Evolutionary conservation across 2,329 filamentous ascomycete species (phyloP).

Genomic region (Cadophora gregata): DNA sequence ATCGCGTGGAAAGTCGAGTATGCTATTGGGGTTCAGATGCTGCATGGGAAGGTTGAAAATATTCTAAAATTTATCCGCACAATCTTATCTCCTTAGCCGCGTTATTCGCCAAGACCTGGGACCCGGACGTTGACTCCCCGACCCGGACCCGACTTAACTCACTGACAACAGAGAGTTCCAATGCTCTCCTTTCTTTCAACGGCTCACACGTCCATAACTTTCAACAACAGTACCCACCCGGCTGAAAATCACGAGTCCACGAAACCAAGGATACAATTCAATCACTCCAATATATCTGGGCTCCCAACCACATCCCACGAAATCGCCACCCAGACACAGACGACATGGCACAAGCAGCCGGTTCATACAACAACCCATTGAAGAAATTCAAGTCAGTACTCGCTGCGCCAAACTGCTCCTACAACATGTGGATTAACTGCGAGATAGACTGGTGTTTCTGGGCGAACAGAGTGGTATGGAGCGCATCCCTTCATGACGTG

Average conservation of each 20-base stretch:
- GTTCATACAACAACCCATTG: constrained; percentile 96
- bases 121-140: background rate
- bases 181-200: constrained; percentile 26
- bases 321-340: constrained; percentile 31
- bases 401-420: background rate
- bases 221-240: background rate
- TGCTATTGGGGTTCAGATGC: background rate
- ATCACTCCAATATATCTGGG: constrained; percentile 12
- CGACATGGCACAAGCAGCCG: constrained; percentile 83
- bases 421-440: constrained; percentile 30
- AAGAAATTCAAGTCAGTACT: constrained; percentile 96
- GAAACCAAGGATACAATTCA: constrained; percentile 19
- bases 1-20: background rate
- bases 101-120: background rate
- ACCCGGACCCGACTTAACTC: background rate
- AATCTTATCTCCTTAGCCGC: constrained; percentile 18
- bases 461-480: constrained; percentile 96
- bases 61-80: constrained; percentile 23
- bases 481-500: constrained; percentile 31
- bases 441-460: constrained; percentile 85
- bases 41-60: constrained; percentile 16
- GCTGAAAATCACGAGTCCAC: constrained; percentile 17
- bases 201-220: constrained; percentile 8
- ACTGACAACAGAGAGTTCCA: background rate
- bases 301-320: background rate